These are phyloP conservation scores for Tricholoma flavovirens DNA, from an alignment of 768 basidiomycete species.

Conservation along the genomic window DNA sequence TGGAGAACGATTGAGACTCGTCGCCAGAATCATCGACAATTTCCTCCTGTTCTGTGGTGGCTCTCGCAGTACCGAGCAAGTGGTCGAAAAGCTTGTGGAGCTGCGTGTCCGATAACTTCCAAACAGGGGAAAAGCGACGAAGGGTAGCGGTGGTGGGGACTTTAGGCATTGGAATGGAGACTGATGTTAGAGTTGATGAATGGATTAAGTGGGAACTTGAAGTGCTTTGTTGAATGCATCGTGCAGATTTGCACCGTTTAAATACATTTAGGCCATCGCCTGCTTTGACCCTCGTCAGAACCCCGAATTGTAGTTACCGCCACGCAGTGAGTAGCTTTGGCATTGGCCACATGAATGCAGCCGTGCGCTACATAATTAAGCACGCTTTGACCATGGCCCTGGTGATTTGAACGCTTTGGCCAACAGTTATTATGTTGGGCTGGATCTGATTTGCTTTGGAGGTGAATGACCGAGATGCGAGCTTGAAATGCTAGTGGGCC, in stretches of 20 bases:
- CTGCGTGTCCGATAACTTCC: neutral
- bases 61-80: neutral
- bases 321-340: neutral
- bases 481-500: too few species aligned
- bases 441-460: neutral
- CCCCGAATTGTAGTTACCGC: neutral
- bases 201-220: neutral
- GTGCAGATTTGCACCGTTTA: neutral
- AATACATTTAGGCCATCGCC: neutral
- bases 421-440: neutral
- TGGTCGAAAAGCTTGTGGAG: neutral
- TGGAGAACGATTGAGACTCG: neutral
- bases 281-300: neutral
- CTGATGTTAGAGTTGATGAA: neutral
- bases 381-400: neutral
- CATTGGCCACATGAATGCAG: neutral
- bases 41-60: neutral
- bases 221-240: neutral
- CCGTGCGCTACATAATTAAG: neutral
- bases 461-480: too few species aligned
- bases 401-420: neutral
- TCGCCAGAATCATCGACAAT: neutral
- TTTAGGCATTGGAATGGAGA: neutral
- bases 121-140: neutral
- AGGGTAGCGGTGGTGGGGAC: neutral